Base-by-base conservation (phyloP, 768 basidiomycete species). In the Lentinula guzmanii region DNA sequence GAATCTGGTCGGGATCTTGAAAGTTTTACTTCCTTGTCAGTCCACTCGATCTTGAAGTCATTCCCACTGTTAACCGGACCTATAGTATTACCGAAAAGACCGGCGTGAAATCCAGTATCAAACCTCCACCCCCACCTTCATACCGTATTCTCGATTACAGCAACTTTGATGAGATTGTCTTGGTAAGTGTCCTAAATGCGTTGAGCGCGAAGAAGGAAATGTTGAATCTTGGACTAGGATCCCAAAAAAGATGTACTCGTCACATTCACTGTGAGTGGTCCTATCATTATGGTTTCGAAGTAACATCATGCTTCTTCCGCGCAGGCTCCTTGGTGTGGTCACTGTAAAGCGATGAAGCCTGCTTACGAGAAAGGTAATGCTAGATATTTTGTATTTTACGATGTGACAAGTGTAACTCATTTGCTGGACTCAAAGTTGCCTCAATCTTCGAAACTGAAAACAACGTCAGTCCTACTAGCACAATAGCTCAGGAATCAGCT, bases 321-420 rank as follows among this genome's bases (percentile, higher is more conserved):
- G 6, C 64, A 84, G 82, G 82, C 90, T 28, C 85, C 86, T 42
- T 89, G 91, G 93, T 95, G 95, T 66, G 93, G 94, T 34, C 95
- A 98, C 79, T 98, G 96, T 84, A 98, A 98, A 78, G 81, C 63
- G 65, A 72, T 97, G 73, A 95, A 95, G 74, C 94, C 95, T 18
- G 79, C 81, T 35, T 95, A 90, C 69, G 94, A 95, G 71, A 81
- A 90, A 71, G 86, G 87, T 88, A 46, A 7, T 62, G 28, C 28
- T 60, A 28, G 9, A 48, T 28, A 24, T 11, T 15, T 41, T 39
- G 1, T 39, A 58, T 37, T 9, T 53, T 28, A 50, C n/a, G 34
- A 33, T 39, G n/a, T 34, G 60, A 58, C 64, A 54, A 33, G 16
- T 42, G 24, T 28, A 31, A 33, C 16, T 52, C 7, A 56, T 35